Conservation (phyloP, 2,329 filamentous ascomycete genomes). For the Nothomitra cinnamomea region DNA sequence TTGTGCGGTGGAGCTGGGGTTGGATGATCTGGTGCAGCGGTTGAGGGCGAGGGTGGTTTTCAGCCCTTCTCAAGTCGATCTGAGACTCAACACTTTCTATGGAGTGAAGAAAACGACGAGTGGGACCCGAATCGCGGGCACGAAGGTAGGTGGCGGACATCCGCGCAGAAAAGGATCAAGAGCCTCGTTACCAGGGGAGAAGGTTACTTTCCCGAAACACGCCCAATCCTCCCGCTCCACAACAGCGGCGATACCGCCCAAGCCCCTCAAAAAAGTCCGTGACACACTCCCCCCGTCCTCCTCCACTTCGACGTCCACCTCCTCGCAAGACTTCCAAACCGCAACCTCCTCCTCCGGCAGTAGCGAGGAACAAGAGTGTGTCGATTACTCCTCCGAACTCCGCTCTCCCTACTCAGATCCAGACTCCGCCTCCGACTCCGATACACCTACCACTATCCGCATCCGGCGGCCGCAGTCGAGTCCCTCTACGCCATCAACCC, state of each 20-base stretch:
- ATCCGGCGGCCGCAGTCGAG: too few relatives aligned
- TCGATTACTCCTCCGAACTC: background rate
- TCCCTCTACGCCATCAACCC: too few relatives aligned
- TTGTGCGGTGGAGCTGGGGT: constrained; percentile 71
- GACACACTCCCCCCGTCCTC: background rate
- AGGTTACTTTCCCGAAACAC: too few relatives aligned
- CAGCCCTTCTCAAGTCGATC: constrained; percentile 16
- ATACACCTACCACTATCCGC: too few relatives aligned
- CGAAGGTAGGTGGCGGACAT: background rate
- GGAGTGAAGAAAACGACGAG: background rate
- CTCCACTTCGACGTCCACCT: background rate
- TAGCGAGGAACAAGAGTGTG: background rate
- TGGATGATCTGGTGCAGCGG: constrained; percentile 57
- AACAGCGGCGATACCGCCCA: background rate
- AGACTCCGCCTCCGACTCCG: background rate
- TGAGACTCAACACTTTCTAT: background rate
- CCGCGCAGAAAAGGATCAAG: background rate
- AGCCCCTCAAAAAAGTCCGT: background rate
- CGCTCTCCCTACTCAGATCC: background rate
- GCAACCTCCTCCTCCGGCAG: background rate
- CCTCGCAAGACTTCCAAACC: background rate
- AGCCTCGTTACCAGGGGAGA: too few relatives aligned
- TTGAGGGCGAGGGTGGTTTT: constrained; percentile 53
- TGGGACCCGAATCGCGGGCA: background rate
- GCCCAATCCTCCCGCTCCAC: too few relatives aligned